Conservation (phyloP, 2,329 filamentous ascomycete species). For the Cordyceps cateniannulata region DNA sequence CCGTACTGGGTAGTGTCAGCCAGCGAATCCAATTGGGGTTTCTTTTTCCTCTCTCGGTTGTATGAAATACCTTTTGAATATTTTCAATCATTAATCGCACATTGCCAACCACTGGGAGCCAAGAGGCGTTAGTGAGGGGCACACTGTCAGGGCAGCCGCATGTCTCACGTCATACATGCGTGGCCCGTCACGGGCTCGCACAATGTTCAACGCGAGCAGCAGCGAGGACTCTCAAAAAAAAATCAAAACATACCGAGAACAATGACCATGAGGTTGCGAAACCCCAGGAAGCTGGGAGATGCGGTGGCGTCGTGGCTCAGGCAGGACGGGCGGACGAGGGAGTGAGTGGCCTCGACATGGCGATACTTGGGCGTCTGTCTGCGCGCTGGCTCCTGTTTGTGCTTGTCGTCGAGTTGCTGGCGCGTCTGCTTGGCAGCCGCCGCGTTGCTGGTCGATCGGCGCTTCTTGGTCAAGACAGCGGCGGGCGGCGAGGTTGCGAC, state of each 20-base stretch:
- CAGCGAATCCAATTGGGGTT: not conserved
- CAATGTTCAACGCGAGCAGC: not conserved
- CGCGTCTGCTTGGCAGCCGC: conserved; percentile 8
- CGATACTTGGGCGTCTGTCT: conserved; percentile 62
- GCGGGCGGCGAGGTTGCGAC: conserved; percentile 20
- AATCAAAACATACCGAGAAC: conserved; percentile 68
- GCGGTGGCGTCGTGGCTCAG: conserved; percentile 74
- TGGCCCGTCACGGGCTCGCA: not conserved
- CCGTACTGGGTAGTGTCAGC: conserved; percentile 60
- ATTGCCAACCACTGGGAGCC: conserved; percentile 72
- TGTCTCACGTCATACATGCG: conserved; percentile 8
- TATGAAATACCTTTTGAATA: conserved; percentile 67
- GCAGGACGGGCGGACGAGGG: conserved; percentile 63
- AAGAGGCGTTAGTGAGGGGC: conserved; percentile 17
- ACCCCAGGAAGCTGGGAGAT: conserved; percentile 82
- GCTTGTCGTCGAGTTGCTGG: conserved; percentile 20
- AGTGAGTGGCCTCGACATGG: conserved; percentile 85
- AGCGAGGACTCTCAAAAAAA: not conserved
- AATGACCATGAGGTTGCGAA: conserved; percentile 93
- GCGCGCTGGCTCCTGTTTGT: conserved; percentile 12
- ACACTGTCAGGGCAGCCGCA: not conserved
- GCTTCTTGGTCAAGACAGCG: conserved; percentile 11
- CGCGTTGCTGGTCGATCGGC: conserved; percentile 12
- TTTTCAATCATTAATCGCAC: conserved; percentile 94
- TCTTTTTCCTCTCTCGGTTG: not conserved